Evolutionary conservation across 345 rosid species (phyloP).

Genomic region (Salix purpurea): DNA sequence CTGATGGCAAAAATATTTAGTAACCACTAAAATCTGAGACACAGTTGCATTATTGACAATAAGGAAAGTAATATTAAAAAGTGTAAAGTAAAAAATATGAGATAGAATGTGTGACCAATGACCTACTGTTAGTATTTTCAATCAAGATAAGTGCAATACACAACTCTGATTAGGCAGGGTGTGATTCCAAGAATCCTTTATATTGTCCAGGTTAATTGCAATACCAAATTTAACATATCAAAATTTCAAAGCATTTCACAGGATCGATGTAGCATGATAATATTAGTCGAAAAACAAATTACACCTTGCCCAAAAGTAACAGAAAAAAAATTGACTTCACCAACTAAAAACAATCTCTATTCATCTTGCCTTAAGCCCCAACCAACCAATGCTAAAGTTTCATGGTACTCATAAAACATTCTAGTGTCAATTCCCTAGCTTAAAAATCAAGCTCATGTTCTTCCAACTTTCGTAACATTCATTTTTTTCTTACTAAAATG

Average conservation of each 20-base stretch:
- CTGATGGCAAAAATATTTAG: constrained; percentile 32
- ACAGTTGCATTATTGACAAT: background rate
- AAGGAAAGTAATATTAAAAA: background rate
- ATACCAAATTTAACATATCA: background rate
- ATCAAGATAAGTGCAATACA: background rate
- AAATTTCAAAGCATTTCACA: background rate
- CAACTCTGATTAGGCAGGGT: background rate
- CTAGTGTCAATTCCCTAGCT: no score
- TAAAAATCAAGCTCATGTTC: no score
- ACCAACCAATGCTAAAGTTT: no score
- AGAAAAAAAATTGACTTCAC: background rate
- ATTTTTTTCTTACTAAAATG: no score
- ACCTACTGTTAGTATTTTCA: background rate
- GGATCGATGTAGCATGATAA: background rate
- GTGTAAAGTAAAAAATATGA: background rate
- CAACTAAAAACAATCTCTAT: no score
- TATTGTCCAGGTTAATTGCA: no score
- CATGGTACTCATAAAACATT: no score
- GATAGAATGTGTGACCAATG: background rate
- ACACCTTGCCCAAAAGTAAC: background rate
- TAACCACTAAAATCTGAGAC: background rate
- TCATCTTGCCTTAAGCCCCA: no score
- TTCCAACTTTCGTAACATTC: no score
- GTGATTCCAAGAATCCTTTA: background rate
- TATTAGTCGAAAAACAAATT: background rate